These are phyloP conservation scores for Xanthoparmelia taractica DNA, from an alignment of 495 filamentous ascomycete species.

Conservation along the genomic window DNA sequence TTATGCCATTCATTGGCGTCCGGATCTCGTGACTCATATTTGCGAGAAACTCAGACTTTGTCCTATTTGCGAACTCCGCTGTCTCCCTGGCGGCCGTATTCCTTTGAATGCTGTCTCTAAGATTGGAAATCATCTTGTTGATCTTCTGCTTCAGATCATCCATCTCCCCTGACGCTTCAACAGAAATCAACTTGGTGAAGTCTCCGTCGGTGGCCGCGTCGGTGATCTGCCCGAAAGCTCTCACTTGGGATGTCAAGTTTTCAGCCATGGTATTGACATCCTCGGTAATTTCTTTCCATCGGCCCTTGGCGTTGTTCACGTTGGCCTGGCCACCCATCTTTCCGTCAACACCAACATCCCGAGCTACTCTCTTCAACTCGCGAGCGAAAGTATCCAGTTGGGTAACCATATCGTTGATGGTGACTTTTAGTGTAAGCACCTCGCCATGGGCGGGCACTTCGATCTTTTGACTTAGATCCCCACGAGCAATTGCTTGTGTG, in stretches of 20 bases:
- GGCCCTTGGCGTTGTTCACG: slow-evolving; percentile 83
- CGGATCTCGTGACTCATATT: slow-evolving; percentile 99
- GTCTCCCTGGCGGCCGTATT: slow-evolving; percentile 96
- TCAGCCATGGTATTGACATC: slow-evolving; percentile 99
- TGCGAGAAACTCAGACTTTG: slow-evolving; percentile 96
- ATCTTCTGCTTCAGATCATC: slow-evolving; percentile 98
- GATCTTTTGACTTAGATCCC: slow-evolving; percentile 93
- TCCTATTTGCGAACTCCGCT: slow-evolving; percentile 94
- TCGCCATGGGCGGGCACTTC: slow-evolving; percentile 94
- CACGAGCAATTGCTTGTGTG: slow-evolving; percentile 91
- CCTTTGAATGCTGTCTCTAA: slow-evolving; percentile 92
- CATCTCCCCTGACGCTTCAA: slow-evolving; percentile 98
- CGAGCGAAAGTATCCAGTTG: slow-evolving; percentile 94
- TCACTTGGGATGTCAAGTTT: slow-evolving; percentile 94
- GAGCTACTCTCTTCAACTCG: slow-evolving; percentile 90
- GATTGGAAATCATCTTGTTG: slow-evolving; percentile 96
- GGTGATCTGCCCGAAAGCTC: slow-evolving; percentile 95
- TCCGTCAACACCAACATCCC: slow-evolving; percentile 94
- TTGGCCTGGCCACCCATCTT: slow-evolving; percentile 99
- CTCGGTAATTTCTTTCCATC: slow-evolving; percentile 98
- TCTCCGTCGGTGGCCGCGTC: slow-evolving; percentile 94
- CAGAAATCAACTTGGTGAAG: slow-evolving; percentile 95
- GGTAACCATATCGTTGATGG: slow-evolving; percentile 99
- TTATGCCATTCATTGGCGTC: slow-evolving; percentile 85
- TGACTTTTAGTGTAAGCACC: slow-evolving; percentile 87